These are phyloP conservation scores for Cutaneotrichosporon spelunceum DNA, from an alignment of 1,284 basidiomycete genomes.

Conservation along the genomic window DNA sequence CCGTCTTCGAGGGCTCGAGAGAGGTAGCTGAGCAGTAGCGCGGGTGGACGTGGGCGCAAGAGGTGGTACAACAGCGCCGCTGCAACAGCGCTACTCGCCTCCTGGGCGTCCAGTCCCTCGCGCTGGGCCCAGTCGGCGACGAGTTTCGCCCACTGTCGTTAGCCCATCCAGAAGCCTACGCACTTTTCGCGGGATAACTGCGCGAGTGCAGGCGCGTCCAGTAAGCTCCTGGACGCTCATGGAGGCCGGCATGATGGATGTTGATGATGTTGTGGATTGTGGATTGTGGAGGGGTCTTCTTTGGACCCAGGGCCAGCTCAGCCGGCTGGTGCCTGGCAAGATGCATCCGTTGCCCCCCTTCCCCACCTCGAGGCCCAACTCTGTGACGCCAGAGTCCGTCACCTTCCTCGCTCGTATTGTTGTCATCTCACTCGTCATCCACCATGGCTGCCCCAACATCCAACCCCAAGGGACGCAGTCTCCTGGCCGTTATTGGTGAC, in stretches of 20 bases:
- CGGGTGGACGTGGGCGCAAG: constrained; percentile 27
- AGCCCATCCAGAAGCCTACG: background rate
- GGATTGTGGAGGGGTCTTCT: too few species aligned
- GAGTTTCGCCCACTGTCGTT: constrained; percentile 18
- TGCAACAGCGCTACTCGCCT: constrained; percentile 22
- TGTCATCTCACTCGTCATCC: background rate
- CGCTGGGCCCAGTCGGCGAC: constrained; percentile 7
- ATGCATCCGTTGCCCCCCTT: background rate
- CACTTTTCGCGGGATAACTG: constrained; percentile 19
- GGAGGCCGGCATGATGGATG: constrained; percentile 6
- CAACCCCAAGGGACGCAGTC: constrained; percentile 66
- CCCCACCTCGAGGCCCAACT: background rate
- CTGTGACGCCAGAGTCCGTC: background rate
- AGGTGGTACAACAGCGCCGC: constrained; percentile 33
- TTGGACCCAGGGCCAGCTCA: background rate
- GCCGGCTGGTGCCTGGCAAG: constrained; percentile 6
- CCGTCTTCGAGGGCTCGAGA: constrained; percentile 24
- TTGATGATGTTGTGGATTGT: too few species aligned
- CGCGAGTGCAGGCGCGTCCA: constrained; percentile 20
- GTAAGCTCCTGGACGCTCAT: constrained; percentile 17
- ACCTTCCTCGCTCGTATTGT: background rate
- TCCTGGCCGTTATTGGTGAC: constrained; percentile 86
- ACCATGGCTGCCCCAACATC: constrained; percentile 31
- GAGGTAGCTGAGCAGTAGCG: constrained; percentile 37
- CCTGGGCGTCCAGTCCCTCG: constrained; percentile 7